Base-by-base conservation (phyloP, 805 yeast species). In the Suhomyces xylopsoci region DNA sequence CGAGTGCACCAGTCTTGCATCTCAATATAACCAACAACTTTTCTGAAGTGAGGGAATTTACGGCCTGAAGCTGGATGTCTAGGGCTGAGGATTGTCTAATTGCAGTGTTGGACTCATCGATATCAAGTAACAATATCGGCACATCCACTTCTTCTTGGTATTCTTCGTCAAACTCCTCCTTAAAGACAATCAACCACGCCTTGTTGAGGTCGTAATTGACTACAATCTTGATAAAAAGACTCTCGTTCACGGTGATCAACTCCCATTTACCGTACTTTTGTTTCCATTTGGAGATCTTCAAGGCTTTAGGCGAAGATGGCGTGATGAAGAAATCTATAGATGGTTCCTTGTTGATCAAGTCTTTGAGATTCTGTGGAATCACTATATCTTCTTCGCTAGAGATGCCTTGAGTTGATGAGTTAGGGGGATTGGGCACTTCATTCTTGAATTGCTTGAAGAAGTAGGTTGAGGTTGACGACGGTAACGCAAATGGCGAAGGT, bases 401-500 rank as follows among this genome's bases (percentile, higher is more conserved):
- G 32, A 28, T 6, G n/a, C 56, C 12, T 51, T 49, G 19, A 55
- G 41, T 12, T 40, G 47, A 17, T 7, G 32, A 15, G 7, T 32
- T 5, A n/a, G 42, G 45, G 42, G 30, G 28, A 12, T 30, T 14
- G 12, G 48, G 40, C 22, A 40, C n/a, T 14, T 48, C 55, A 43
- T 60, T 57, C 15, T 40, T 54, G 32, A 62, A 60, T n/a, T 62
- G 70, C 49, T 70, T 73, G 62, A 74, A 74, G 56, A 72, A 75
- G 48, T 71, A 64, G 26, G 65, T 67, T 0, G 78, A 73, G 0
- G 78, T 71, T 1, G 78, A 74, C 4, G 76, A 69, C 1, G 80
- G 80, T 56, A 74, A 64, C n/a, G 78, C 79, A 62, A 75, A 75
- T 7, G 80, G 74, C 48, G 70, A 65, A 7, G 76, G 75, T 20